Base-by-base conservation (phyloP, 73 alveolate species). In the Blepharisma japonicum region DNA sequence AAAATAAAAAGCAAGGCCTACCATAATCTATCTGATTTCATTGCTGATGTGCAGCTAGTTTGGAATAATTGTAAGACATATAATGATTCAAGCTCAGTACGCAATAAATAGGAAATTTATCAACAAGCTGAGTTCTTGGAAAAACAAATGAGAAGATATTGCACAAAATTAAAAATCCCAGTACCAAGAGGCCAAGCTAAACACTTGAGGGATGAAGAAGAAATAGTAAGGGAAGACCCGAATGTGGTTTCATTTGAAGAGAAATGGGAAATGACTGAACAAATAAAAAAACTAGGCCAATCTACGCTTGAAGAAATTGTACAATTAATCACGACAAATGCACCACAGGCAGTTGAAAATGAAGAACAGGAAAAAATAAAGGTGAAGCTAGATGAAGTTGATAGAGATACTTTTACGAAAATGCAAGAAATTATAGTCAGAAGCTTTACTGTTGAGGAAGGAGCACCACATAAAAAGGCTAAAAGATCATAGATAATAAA, bases 1-100 rank as follows among this genome's bases (percentile, higher is more conserved):
- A 87, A 81, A 77, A 85, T 92, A 68, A 85, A 66, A 45, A 80
- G 82, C 71, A 83, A 89, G 77, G 76, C 46, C 25, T 94, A 91
- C 79, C 56, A 55, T 55, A 85, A 80, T 14, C 74, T 81, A 66
- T 94, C 89, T 55, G 96, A 87, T 7, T 88, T 89, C 89, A 87
- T 89, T 83, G 79, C 82, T 61, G 98, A 94, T 80, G 48, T 94
- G 7, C 92, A 89, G 84, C 83, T 93, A 53, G 83, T 93, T 14
- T 93, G 98, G 98, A 96, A 93, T 76, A 89, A 93, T 86, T 93
- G 98, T 84, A 90, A 94, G 81, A 79, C 90, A n/a, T 94, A 89
- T 83, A 94, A 94, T 78, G 81, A 78, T 27, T 74, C 86, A 9
- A 87, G 79, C 18, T 27, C 86, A 55, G 90, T 61, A 61, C 2